Evolutionary conservation across 2,329 filamentous ascomycete species (phyloP).

Genomic region (Colletotrichum sp.): DNA sequence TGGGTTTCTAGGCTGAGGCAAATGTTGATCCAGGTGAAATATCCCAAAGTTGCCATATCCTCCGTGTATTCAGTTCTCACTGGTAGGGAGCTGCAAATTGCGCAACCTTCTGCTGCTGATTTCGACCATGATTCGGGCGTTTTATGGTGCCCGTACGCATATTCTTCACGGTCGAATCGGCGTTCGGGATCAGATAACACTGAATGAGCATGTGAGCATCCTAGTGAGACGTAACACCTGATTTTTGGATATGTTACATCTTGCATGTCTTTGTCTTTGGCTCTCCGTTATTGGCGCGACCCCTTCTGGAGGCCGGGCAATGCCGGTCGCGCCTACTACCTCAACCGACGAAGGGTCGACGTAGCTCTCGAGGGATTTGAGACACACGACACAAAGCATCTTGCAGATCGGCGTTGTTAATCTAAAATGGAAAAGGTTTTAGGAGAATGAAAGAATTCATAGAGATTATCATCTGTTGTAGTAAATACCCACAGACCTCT

Average conservation of each 20-base stretch:
- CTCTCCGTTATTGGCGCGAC: background rate
- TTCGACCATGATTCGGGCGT: background rate
- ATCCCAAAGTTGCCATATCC: background rate
- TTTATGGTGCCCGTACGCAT: background rate
- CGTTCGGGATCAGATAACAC: background rate
- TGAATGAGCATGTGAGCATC: background rate
- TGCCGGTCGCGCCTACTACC: background rate
- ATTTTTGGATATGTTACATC: background rate
- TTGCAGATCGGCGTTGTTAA: background rate
- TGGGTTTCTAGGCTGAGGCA: too few species aligned
- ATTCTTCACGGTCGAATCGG: background rate
- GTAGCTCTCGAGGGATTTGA: background rate
- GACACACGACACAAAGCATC: background rate
- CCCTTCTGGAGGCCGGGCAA: background rate
- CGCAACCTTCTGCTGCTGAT: background rate
- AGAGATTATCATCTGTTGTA: too few species aligned
- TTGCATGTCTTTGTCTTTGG: background rate
- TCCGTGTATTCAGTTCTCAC: background rate
- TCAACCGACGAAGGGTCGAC: background rate
- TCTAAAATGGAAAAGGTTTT: background rate
- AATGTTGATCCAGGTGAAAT: background rate
- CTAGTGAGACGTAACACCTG: background rate
- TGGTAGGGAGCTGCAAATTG: accelerated
- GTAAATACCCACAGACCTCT: too few species aligned
- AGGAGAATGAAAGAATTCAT: background rate